phyloP scores from a whole-genome alignment of 768 basidiomycete genomes.

The Agaricus subrufescens region DNA sequence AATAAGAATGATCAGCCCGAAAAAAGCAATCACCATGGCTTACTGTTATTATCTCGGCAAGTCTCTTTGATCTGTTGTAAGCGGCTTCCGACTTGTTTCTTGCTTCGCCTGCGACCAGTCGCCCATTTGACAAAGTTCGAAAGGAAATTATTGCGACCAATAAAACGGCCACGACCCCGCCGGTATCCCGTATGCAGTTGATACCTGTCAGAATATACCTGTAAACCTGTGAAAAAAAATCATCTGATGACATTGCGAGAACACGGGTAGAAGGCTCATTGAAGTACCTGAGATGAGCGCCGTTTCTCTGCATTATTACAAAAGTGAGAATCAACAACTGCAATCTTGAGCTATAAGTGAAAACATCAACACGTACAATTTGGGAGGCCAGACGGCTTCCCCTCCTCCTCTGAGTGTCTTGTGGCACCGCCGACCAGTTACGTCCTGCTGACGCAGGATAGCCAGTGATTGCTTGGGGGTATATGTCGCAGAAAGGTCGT shows the following conservation, averaged over 20 bases:
- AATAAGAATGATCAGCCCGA: not conserved
- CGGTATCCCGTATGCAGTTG: conserved; percentile 57
- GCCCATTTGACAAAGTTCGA: conserved; percentile 65
- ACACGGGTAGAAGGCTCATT: not conserved
- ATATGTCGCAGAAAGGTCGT: conserved; percentile 30
- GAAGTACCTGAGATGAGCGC: conserved; percentile 62
- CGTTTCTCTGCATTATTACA: conserved; percentile 38
- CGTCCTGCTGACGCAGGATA: conserved; percentile 43
- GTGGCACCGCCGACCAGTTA: conserved; percentile 65
- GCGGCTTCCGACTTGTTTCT: conserved; percentile 77
- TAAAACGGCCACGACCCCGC: conserved; percentile 60
- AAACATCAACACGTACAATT: conserved; percentile 31
- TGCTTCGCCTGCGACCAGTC: conserved; percentile 63
- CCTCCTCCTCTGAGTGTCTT: conserved; percentile 65
- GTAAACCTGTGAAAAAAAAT: conserved; percentile 39
- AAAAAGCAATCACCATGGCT: not conserved
- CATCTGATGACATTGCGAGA: not conserved
- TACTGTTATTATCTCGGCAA: conserved; percentile 34
- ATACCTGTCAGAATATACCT: conserved; percentile 61
- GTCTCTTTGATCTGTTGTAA: conserved; percentile 75
- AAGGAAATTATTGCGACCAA: conserved; percentile 74
- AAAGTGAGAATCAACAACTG: not conserved
- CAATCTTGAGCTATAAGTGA: not conserved
- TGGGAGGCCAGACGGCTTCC: conserved; percentile 75
- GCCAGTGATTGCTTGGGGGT: conserved; percentile 33